These are phyloP conservation scores for Rhododendron williamsianum DNA, from an alignment of 148 eudicot species.

Conservation along the genomic window DNA sequence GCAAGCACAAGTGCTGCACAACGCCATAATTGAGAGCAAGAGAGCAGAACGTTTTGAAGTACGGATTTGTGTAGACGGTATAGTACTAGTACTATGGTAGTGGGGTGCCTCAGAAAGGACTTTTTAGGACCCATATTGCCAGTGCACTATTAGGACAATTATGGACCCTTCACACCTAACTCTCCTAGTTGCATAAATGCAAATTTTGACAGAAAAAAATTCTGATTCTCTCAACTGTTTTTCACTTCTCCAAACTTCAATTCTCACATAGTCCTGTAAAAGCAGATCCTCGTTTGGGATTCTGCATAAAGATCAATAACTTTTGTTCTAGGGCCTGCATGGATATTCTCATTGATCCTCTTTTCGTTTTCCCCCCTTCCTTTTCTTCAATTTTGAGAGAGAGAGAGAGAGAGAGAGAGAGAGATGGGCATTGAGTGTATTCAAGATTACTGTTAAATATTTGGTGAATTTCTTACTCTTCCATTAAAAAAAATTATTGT, in stretches of 20 bases:
- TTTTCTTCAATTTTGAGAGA: not conserved
- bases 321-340: not conserved
- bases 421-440: not conserved
- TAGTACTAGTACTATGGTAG: not conserved
- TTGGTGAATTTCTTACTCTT: too few relatives aligned
- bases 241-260: not conserved
- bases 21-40: too few relatives aligned
- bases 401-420: not conserved
- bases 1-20: too few relatives aligned
- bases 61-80: not conserved
- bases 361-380: too few relatives aligned
- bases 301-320: not conserved
- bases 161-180: conserved; percentile 9
- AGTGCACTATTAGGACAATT: conserved; percentile 2
- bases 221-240: not conserved
- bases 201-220: not conserved
- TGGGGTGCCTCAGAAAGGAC: not conserved
- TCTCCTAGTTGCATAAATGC: not conserved
- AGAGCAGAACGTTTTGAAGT: too few relatives aligned
- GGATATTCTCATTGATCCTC: not conserved
- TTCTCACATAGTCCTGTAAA: conserved; percentile 8
- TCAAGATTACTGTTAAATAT: not conserved
- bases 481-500: too few relatives aligned
- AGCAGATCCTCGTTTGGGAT: not conserved
- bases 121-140: conserved; percentile 1